Base-by-base conservation (phyloP, 2,329 filamentous ascomycete species). In the Zymoseptoria crescenta region DNA sequence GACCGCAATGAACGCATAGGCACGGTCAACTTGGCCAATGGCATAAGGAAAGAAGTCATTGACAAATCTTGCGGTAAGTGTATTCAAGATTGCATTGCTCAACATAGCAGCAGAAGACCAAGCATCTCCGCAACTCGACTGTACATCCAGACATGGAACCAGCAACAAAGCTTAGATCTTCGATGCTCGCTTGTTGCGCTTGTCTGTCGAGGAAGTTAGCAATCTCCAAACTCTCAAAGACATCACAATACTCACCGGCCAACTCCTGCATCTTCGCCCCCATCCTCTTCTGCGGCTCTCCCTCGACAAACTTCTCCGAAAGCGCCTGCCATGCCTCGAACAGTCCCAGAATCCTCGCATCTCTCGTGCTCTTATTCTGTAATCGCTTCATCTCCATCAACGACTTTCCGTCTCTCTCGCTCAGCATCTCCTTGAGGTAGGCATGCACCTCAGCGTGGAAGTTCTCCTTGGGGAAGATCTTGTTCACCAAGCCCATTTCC, bases 301-400 rank as follows among this genome's bases (percentile, higher is more conserved):
- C 67, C 24, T 67, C 64, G n/a, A 69, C 67, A 54, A 69, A 69
- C 56, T 62, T 61, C 62, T 69, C 67, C 16, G 58, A 56, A 50
- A 69, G 53, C 30, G 67, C 67, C 52, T 69, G 55, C 59, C 56
- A 61, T 13, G 60, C 52, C 49, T 69, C 64, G 49, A 64, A 67
- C 59, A 69, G 28, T n/a, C 64, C 57, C 59, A 69, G 20, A 48
- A 69, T 63, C 52, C 66, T 59, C 51, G 58, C 56, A 41, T 68
- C 64, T 21, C 67, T 54, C 19, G 59, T 60, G 8, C 45, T 51
- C 56, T 59, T 60, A 52, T 69, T 69, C 60, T 64, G 60, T 58
- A 69, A 55, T 19, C 65, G 53, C 65, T 69, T 69, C 66, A 68
- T 67, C 56, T 68, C 65, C 62, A 68, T 68, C 66, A 69, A 66